Evolutionary conservation across 345 rosid genomes (phyloP).

Genomic region (Syzygium aromaticum): DNA sequence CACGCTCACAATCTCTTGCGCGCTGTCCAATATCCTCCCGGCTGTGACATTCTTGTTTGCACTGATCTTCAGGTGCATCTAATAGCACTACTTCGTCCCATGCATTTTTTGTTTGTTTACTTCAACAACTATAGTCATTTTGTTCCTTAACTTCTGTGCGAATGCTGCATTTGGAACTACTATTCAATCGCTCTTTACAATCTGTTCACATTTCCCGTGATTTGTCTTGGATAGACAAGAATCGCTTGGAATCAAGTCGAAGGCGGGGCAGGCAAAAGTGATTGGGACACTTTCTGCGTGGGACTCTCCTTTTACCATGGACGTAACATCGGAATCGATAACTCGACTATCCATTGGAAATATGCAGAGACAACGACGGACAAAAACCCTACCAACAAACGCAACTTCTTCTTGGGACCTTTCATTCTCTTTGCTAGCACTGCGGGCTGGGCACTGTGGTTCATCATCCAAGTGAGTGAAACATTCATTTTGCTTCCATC

Average conservation of each 20-base stretch:
- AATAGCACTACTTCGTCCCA: neutral
- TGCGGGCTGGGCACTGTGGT: slow-evolving; percentile 68
- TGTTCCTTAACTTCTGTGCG: neutral
- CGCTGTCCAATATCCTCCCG: slow-evolving; percentile 69
- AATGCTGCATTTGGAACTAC: neutral
- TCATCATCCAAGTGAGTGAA: slow-evolving; percentile 57
- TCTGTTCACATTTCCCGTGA: neutral
- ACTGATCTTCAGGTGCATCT: slow-evolving; percentile 53
- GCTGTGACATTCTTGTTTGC: slow-evolving; percentile 82
- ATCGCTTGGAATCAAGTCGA: slow-evolving; percentile 40
- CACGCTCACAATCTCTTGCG: slow-evolving; percentile 73
- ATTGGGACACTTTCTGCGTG: slow-evolving; percentile 71
- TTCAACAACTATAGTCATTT: neutral
- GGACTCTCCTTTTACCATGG: slow-evolving; percentile 86
- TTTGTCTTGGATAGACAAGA: slow-evolving; percentile 50
- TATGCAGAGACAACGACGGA: slow-evolving; percentile 35
- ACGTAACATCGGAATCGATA: slow-evolving; percentile 34
- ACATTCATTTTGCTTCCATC: neutral
- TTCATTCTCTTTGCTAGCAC: slow-evolving; percentile 50
- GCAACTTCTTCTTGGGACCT: slow-evolving; percentile 51
- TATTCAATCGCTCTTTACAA: neutral
- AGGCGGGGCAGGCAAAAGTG: slow-evolving; percentile 75
- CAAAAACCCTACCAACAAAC: slow-evolving; percentile 7
- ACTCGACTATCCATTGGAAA: slow-evolving; percentile 71
- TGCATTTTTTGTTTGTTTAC: neutral